Conservation (phyloP, 148 eudicot genomes). For the Cornus kousa region DNA sequence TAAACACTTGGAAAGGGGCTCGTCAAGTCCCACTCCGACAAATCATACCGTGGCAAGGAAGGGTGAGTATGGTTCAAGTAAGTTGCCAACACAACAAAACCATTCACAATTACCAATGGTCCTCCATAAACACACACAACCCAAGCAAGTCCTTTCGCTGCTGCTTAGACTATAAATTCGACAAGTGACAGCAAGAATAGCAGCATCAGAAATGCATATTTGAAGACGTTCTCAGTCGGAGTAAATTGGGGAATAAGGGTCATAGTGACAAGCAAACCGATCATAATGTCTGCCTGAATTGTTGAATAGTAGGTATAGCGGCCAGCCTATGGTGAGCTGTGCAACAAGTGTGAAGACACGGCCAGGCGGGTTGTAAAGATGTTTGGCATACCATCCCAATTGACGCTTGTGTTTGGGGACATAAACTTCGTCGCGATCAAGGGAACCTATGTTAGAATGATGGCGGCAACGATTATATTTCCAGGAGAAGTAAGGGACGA, state of each 20-base stretch:
- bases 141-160: slow-evolving; percentile 11
- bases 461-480: not conserved
- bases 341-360: not conserved
- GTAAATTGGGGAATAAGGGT: not conserved
- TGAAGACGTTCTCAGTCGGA: not conserved
- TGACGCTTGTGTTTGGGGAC: not conserved
- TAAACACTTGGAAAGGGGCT: too few relatives aligned
- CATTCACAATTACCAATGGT: slow-evolving; percentile 5
- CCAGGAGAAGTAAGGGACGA: not conserved
- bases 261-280: not conserved
- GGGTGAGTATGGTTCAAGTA: slow-evolving; percentile 12
- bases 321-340: not conserved
- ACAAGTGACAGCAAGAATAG: not conserved
- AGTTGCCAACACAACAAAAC: not conserved
- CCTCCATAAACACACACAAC: slow-evolving; percentile 7
- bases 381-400: not conserved
- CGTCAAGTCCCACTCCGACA: slow-evolving; percentile 10
- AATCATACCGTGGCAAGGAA: slow-evolving; percentile 10
- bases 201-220: slow-evolving; percentile 6
- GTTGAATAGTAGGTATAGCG: not conserved
- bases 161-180: not conserved
- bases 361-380: not conserved
- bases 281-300: not conserved
- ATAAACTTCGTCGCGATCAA: not conserved
- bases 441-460: not conserved